A percentile compares a stretch with the other conserved stretches of the same genome.
phyloP scores from a whole-genome alignment of 2,329 filamentous ascomycete genomes.

The Capronia epimyces region DNA sequence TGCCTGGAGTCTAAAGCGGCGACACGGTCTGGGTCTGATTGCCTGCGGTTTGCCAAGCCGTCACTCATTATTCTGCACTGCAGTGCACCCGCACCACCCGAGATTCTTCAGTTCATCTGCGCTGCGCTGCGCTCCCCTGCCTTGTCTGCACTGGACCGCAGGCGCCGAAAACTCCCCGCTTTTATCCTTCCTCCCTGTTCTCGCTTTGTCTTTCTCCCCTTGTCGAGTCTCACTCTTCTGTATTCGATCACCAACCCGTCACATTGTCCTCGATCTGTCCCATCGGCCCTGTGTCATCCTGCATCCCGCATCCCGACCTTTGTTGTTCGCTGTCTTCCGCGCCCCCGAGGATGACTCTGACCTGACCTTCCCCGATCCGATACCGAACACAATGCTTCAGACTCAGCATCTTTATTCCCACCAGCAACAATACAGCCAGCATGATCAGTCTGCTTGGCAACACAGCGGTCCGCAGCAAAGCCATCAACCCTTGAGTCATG shows the following conservation, averaged over 20 bases:
- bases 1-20: too few species aligned
- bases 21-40: too few species aligned
- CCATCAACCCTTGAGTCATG: constrained; percentile 34
- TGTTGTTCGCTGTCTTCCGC: constrained; percentile 3
- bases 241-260: constrained; percentile 5
- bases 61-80: not conserved
- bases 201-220: constrained; percentile 4
- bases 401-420: constrained; percentile 59
- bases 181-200: constrained; percentile 9
- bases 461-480: constrained; percentile 38
- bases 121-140: not conserved
- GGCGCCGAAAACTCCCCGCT: constrained; percentile 7
- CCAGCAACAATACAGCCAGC: constrained; percentile 50
- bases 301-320: not conserved
- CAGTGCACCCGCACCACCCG: too few species aligned
- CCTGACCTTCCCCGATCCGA: constrained; percentile 11
- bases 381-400: constrained; percentile 36
- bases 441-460: constrained; percentile 44
- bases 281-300: not conserved
- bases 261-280: constrained; percentile 3
- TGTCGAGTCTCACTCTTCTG: constrained; percentile 9
- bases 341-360: constrained; percentile 21
- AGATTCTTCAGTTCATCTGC: not conserved
- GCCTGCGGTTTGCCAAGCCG: too few species aligned
- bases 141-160: not conserved